A percentile compares a stretch with the other conserved stretches of the same genome.
Evolutionary conservation across 2,329 filamentous ascomycete genomes (phyloP).

Genomic region (Grosmannia huntii): DNA sequence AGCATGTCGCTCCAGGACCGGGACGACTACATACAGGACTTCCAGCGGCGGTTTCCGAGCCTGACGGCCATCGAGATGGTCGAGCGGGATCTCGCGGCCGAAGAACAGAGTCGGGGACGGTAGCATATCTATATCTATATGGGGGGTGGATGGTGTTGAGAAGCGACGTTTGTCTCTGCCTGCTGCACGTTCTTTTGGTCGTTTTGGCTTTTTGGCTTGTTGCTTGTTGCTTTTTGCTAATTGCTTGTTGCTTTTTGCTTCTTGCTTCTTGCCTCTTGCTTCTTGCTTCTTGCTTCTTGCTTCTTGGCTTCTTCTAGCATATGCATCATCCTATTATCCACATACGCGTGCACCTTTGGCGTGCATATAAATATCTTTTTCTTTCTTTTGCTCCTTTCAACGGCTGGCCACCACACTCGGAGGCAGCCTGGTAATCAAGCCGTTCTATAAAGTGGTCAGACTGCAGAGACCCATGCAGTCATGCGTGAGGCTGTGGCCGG

Average conservation of each 20-base stretch:
- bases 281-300: background rate
- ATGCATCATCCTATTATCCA: background rate
- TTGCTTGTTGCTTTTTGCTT: background rate
- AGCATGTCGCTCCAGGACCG: constrained; percentile 42
- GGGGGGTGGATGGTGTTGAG: background rate
- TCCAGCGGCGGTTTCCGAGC: constrained; percentile 78
- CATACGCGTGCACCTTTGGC: background rate
- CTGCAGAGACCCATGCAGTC: no score
- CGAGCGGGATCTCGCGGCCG: constrained; percentile 48
- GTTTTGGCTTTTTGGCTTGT: background rate
- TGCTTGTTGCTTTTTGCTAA: no score
- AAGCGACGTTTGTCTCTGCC: background rate
- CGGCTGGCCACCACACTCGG: background rate
- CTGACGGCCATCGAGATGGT: constrained; percentile 78
- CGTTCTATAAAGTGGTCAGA: background rate
- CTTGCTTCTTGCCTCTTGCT: background rate
- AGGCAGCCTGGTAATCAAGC: background rate
- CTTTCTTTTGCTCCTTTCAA: background rate
- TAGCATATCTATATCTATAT: background rate
- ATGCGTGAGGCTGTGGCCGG: no score
- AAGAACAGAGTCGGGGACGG: constrained; percentile 15
- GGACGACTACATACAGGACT: constrained; percentile 56
- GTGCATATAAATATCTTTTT: background rate
- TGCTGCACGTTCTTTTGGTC: background rate
- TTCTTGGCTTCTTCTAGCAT: background rate